phyloP scores from a whole-genome alignment of 2,329 filamentous ascomycete genomes.

The Curvularia sp. region DNA sequence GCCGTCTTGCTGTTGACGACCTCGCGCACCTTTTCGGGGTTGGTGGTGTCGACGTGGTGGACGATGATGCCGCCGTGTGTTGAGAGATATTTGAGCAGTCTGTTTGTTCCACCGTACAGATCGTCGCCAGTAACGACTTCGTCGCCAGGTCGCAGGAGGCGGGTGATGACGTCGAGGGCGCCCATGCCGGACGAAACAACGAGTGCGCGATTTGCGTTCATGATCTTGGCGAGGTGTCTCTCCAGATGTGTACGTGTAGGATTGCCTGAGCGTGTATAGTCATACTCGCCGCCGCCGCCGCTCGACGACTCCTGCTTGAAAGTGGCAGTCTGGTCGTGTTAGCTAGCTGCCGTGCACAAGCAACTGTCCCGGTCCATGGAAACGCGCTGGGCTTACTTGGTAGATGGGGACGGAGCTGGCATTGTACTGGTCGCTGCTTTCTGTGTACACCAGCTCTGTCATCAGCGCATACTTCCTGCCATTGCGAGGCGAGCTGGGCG shows the following conservation, averaged over 20 bases:
- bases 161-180: conserved; percentile 93
- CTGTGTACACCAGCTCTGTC: conserved; percentile 95
- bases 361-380: background rate
- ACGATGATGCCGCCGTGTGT: conserved; percentile 91
- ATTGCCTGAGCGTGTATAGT: conserved; percentile 98
- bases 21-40: conserved; percentile 71
- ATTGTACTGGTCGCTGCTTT: conserved; percentile 96
- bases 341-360: conserved; percentile 17
- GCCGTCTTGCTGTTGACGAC: conserved; percentile 81
- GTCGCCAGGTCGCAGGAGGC: conserved; percentile 87
- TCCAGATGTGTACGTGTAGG: conserved; percentile 95
- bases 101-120: conserved; percentile 93
- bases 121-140: conserved; percentile 98
- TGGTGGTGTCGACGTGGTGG: conserved; percentile 94
- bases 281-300: conserved; percentile 86
- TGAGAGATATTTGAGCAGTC: conserved; percentile 89
- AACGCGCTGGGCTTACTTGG: conserved; percentile 63
- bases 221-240: conserved; percentile 97
- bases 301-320: conserved; percentile 90
- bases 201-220: conserved; percentile 89
- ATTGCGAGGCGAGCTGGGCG: conserved; percentile 86
- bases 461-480: conserved; percentile 91
- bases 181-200: conserved; percentile 98
- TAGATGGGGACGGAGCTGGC: conserved; percentile 97
- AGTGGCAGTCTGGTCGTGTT: conserved; percentile 76